Evolutionary conservation across 352 stramenopile genomes (phyloP).

Genomic region (Aphanomyces astaci): DNA sequence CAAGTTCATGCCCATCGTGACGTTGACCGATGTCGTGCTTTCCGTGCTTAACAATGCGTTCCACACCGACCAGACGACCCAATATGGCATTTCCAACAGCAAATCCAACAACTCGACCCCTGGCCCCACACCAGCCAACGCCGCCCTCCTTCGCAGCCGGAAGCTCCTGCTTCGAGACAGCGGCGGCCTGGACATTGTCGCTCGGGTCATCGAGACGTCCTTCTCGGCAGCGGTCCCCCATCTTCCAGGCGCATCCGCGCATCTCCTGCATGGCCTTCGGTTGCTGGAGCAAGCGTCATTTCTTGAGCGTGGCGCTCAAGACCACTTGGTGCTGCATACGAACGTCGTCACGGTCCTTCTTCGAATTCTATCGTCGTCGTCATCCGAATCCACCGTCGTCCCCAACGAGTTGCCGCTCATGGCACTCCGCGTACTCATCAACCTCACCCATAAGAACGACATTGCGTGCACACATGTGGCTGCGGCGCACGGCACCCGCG

Average conservation of each 20-base stretch:
- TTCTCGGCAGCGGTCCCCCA: not conserved
- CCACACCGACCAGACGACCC: not conserved
- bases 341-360: constrained; percentile 37
- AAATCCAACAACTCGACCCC: not conserved
- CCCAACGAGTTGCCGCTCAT: constrained; percentile 27
- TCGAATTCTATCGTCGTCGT: constrained; percentile 29
- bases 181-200: not conserved
- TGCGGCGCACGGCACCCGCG: constrained; percentile 32
- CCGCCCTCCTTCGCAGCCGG: not conserved
- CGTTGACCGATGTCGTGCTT: constrained; percentile 7
- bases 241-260: not conserved
- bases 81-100: constrained; percentile 4
- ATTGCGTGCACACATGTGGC: constrained; percentile 39
- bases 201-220: not conserved
- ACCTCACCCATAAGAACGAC: constrained; percentile 66
- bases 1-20: not conserved
- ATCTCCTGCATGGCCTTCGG: constrained; percentile 25
- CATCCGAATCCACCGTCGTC: constrained; percentile 29
- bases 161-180: constrained; percentile 1
- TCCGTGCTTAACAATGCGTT: constrained; percentile 17
- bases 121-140: not conserved
- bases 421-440: constrained; percentile 56
- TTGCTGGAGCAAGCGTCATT: constrained; percentile 67
- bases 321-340: constrained; percentile 33
- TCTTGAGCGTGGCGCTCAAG: constrained; percentile 40